These are phyloP conservation scores for Evansstolkia leycettana DNA, from an alignment of 495 filamentous ascomycete species.

Conservation along the genomic window DNA sequence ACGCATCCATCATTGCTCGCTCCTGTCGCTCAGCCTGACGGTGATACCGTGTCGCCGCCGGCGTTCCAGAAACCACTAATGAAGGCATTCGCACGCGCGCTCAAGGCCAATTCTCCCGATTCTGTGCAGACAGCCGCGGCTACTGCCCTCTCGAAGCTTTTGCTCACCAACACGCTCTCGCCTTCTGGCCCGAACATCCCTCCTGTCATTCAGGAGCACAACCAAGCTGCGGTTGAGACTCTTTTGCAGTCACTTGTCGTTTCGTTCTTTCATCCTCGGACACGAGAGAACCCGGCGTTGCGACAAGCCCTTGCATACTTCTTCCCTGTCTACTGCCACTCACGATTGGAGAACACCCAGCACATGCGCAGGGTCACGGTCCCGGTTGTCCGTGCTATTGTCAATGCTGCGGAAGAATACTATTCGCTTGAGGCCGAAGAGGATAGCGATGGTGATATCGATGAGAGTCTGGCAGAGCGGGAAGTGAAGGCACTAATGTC, in stretches of 20 bases:
- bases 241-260: conserved; percentile 73
- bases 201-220: conserved; percentile 34
- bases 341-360: conserved; percentile 62
- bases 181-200: conserved; percentile 32
- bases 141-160: conserved; percentile 70
- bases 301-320: conserved; percentile 89
- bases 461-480: conserved; percentile 59
- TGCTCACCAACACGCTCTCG: conserved; percentile 49
- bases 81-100: conserved; percentile 65
- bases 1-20: conserved; percentile 70
- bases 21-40: conserved; percentile 25
- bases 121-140: conserved; percentile 75
- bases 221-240: conserved; percentile 37
- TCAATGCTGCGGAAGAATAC: conserved; percentile 36
- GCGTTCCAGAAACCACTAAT: conserved; percentile 47
- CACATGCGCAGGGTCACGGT: conserved; percentile 63
- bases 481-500: conserved; percentile 71
- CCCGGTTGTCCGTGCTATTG: conserved; percentile 51
- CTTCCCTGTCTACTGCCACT: conserved; percentile 89
- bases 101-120: conserved; percentile 54
- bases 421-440: conserved; percentile 42
- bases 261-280: conserved; percentile 84
- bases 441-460: conserved; percentile 40
- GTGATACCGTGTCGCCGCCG: conserved; percentile 27
- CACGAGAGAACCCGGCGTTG: conserved; percentile 70